These are phyloP conservation scores for Ensete ventricosum DNA, from an alignment of 176 grass and related monocot genomes.

Conservation along the genomic window DNA sequence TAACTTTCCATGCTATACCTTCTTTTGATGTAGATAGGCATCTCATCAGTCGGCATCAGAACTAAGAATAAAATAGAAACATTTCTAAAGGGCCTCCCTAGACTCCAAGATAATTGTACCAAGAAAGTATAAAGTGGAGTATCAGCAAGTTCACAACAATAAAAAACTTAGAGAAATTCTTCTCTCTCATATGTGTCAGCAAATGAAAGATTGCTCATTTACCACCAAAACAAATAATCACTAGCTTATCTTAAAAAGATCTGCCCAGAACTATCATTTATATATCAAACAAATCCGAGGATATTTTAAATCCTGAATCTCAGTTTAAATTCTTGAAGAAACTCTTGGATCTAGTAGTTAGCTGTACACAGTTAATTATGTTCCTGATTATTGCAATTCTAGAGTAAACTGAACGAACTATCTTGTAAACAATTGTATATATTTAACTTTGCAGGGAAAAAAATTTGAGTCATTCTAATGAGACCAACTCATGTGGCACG, in stretches of 20 bases:
- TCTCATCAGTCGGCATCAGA: not conserved
- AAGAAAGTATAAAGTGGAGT: not conserved
- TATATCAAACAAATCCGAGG: not conserved
- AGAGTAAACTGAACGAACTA: too few species aligned
- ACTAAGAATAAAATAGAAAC: not conserved
- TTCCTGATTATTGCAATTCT: too few species aligned
- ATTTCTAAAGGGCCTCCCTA: not conserved
- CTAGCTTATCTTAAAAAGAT: not conserved
- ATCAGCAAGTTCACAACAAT: not conserved
- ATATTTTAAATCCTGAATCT: not conserved
- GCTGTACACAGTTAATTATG: too few species aligned
- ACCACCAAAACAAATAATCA: not conserved
- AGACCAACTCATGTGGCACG: too few species aligned
- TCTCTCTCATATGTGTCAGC: not conserved
- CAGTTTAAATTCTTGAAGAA: too few species aligned
- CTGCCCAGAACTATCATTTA: not conserved
- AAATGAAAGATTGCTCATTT: not conserved
- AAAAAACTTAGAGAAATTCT: not conserved
- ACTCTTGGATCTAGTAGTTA: too few species aligned
- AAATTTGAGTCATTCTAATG: too few species aligned
- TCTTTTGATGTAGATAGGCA: not conserved
- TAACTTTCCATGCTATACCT: too few species aligned
- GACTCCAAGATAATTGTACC: not conserved
- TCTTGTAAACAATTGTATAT: too few species aligned
- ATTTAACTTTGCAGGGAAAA: too few species aligned